Conservation (phyloP, 2,329 filamentous ascomycete species). For the Colletotrichum australisinense region DNA sequence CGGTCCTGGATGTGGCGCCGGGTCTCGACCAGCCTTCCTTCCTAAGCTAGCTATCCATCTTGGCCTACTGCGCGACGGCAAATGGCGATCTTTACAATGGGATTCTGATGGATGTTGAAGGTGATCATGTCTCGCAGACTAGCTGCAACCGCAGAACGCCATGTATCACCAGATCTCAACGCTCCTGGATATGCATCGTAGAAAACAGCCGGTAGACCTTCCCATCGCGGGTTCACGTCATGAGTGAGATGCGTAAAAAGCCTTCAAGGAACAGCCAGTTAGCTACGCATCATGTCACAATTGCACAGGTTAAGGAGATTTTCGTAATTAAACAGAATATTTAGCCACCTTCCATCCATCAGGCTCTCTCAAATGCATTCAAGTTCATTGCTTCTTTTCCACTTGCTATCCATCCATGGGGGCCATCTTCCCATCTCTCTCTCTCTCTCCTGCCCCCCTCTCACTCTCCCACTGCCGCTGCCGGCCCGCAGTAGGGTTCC, state of each 20-base stretch:
- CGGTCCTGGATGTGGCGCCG: slow-evolving; percentile 7
- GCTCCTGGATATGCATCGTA: neutral
- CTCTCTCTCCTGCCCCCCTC: neutral
- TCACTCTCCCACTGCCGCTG: neutral
- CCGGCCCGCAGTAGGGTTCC: neutral
- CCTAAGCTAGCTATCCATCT: neutral
- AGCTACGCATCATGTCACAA: neutral
- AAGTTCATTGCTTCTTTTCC: slow-evolving; percentile 37
- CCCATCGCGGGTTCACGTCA: neutral
- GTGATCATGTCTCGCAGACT: neutral
- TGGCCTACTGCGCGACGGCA: neutral
- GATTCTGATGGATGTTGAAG: neutral
- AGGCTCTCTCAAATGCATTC: slow-evolving; percentile 35
- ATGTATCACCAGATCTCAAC: neutral
- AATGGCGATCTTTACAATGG: neutral
- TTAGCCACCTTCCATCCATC: slow-evolving; percentile 33
- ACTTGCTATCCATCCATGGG: slow-evolving; percentile 35
- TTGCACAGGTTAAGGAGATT: slow-evolving; percentile 28
- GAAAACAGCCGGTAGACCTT: neutral
- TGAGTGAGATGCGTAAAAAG: neutral
- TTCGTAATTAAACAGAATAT: slow-evolving; percentile 39
- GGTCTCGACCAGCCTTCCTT: neutral
- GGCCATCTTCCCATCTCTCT: slow-evolving; percentile 12
- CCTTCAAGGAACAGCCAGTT: neutral
- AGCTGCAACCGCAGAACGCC: neutral